phyloP scores from a whole-genome alignment of 768 basidiomycete genomes.

The Termitomyces sp. region DNA sequence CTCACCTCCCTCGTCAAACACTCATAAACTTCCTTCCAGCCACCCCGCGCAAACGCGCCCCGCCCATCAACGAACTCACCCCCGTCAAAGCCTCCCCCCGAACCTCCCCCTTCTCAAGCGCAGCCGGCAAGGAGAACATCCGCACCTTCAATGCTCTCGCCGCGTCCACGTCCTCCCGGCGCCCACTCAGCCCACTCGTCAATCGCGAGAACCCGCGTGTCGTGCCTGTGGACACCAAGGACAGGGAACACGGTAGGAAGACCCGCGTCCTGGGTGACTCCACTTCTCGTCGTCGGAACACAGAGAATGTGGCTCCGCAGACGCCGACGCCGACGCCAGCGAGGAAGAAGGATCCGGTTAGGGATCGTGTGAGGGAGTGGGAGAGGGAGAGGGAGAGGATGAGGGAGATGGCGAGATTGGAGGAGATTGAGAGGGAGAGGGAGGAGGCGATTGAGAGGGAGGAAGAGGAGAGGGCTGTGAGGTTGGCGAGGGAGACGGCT shows the following conservation, averaged over 20 bases:
- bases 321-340: background rate
- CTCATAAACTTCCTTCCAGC: constrained; percentile 15
- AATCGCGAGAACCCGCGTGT: constrained; percentile 18
- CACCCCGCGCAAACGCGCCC: constrained; percentile 36
- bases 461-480: constrained; percentile 21
- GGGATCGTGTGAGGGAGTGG: constrained; percentile 72
- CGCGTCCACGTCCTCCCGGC: constrained; percentile 22
- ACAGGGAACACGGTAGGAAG: constrained; percentile 19
- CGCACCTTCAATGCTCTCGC: constrained; percentile 23
- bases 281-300: constrained; percentile 27
- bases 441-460: constrained; percentile 39
- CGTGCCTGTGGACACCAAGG: constrained; percentile 8
- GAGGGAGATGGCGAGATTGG: constrained; percentile 62
- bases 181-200: constrained; percentile 28
- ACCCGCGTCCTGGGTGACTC: constrained; percentile 36
- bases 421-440: constrained; percentile 53
- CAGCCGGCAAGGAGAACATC: constrained; percentile 39
- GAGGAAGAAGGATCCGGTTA: constrained; percentile 41
- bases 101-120: constrained; percentile 31
- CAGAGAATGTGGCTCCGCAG: constrained; percentile 11
- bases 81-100: constrained; percentile 55
- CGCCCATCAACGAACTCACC: constrained; percentile 36
- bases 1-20: background rate
- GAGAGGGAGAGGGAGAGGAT: constrained; percentile 67
- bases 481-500: background rate